Base-by-base conservation (phyloP, 768 basidiomycete genomes). In the Naganishia kalamii region DNA sequence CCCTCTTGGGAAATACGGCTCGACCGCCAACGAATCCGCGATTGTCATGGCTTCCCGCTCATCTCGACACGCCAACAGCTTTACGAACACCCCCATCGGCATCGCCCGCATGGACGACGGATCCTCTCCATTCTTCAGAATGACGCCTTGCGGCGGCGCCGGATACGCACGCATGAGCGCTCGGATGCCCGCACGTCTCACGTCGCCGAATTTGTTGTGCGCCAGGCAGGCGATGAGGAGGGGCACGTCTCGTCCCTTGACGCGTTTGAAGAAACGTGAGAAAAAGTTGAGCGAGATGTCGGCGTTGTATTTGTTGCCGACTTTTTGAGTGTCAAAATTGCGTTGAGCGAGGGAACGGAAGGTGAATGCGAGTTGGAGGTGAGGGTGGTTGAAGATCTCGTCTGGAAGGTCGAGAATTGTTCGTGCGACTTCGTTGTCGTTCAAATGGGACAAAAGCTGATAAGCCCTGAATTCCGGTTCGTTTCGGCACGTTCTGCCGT, bases 391-490 rank as follows among this genome's bases (percentile, higher is more conserved):
- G 43, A 84, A 83, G 67, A 97, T 85, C 37, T 83, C 73, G 1
- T 80, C 78, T 0, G 92, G 80, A 40, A 92, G 70, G 61, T 74
- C 71, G 30, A 77, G 74, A 25, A 85, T 70, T 83, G 85, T 71
- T 86, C 89, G 71, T 82, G 85, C 10, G 85, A 88, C 88, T 68
- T 79, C 84, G 71, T 88, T 88, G 76, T 92, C 89, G 30, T 90
- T 86, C 47, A 97, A 87, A 71, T 96, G 91, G 30, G 96, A 87
- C 32, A 98, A 84, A 50, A 93, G 86, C 74, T 93, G 90, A 78
- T 97, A 99, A 1, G 96, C 86, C 33, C 90, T 86, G 86, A 99
- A 96, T 78, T 99, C 94, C 49, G 97, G 84, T 73, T 98, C 93
- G 41, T 88, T 88, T 0, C 88, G 85, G 11, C 88, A 88, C 0